A percentile compares a stretch with the other conserved stretches of the same genome.
Conservation (phyloP, 1,284 basidiomycete genomes). For the Heterobasidion occidentale region DNA sequence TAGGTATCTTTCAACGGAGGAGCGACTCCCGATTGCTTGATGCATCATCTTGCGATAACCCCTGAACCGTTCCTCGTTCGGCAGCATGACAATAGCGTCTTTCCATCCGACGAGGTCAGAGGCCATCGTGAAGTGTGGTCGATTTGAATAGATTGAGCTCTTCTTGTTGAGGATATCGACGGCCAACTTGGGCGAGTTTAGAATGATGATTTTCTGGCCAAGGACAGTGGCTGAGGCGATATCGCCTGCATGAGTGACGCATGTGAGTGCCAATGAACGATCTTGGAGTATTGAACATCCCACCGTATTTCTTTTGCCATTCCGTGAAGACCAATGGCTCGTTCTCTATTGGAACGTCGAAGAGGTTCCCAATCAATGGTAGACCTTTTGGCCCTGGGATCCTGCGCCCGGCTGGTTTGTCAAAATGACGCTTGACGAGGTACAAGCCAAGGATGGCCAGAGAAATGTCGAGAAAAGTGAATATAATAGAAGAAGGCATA, state of each 20-base stretch:
- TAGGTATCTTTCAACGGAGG: conserved; percentile 17
- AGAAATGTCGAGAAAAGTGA: conserved; percentile 5
- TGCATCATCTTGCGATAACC: conserved; percentile 16
- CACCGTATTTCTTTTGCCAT: conserved; percentile 14
- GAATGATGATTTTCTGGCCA: conserved; percentile 18
- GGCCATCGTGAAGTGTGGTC: conserved; percentile 17
- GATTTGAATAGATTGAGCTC: conserved; percentile 18
- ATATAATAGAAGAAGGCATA: background rate
- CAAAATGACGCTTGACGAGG: conserved; percentile 9
- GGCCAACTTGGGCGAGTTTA: conserved; percentile 17
- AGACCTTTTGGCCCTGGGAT: conserved; percentile 15
- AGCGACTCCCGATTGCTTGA: conserved; percentile 19
- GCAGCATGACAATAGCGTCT: conserved; percentile 12
- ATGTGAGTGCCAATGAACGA: background rate
- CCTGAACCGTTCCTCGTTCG: conserved; percentile 15
- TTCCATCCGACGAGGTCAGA: conserved; percentile 18
- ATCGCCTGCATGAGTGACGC: conserved; percentile 11
- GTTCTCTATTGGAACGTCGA: conserved; percentile 13
- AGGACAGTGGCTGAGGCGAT: conserved; percentile 18
- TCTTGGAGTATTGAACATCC: background rate
- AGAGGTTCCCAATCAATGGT: conserved; percentile 15
- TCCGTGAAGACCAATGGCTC: conserved; percentile 11
- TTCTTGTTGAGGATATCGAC: conserved; percentile 19
- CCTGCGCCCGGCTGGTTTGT: conserved; percentile 7
- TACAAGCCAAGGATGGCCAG: conserved; percentile 8